phyloP scores from a whole-genome alignment of 2,329 filamentous ascomycete genomes.

The Cladosporium oxysporum region DNA sequence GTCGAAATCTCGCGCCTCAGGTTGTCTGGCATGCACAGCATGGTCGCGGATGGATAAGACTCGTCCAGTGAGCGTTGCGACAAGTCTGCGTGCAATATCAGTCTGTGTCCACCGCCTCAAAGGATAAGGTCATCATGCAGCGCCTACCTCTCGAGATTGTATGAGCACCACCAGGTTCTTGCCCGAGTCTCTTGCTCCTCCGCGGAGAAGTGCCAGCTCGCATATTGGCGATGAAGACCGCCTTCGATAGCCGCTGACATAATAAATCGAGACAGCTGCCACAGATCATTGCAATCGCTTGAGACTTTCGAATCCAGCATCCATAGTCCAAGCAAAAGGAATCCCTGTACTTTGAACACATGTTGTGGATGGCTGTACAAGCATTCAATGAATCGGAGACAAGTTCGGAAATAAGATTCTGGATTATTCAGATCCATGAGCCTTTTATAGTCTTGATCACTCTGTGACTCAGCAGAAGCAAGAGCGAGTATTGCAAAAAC shows the following conservation, averaged over 20 bases:
- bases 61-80: neutral
- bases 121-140: neutral
- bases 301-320: neutral
- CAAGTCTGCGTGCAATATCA: neutral
- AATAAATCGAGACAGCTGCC: neutral
- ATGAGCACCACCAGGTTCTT: constrained; percentile 2
- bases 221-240: neutral
- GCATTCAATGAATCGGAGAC: neutral
- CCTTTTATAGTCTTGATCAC: neutral
- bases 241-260: neutral
- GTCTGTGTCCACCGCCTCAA: neutral
- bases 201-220: neutral
- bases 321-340: neutral
- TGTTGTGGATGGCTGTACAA: neutral
- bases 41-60: neutral
- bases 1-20: neutral
- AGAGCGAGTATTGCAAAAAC: neutral
- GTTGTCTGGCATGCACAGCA: neutral
- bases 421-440: neutral
- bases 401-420: neutral
- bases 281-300: neutral
- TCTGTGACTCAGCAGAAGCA: neutral
- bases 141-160: neutral
- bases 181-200: neutral
- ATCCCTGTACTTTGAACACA: neutral